Evolutionary conservation across 2,329 filamentous ascomycete genomes (phyloP).

Genomic region (Piedraia hortae): DNA sequence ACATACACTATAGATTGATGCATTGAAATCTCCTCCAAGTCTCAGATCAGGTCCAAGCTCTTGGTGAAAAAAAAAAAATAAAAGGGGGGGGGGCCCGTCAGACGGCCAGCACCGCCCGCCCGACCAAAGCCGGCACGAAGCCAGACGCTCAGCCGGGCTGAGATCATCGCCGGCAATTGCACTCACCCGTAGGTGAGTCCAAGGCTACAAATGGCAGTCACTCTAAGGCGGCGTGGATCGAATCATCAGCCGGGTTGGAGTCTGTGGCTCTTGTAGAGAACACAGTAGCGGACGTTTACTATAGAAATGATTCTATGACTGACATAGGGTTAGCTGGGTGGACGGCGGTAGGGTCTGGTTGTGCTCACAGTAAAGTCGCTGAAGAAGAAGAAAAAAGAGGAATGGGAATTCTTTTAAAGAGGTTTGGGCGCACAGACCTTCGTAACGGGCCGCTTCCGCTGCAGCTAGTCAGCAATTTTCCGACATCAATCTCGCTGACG

Average conservation of each 20-base stretch:
- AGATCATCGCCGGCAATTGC: conserved; percentile 13
- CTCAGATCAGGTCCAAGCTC: conserved; percentile 5
- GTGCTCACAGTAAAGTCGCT: not conserved
- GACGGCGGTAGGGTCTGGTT: not conserved
- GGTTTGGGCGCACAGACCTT: not conserved
- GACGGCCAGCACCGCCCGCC: conserved; percentile 12
- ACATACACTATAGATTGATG: no score
- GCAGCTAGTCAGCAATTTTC: no score
- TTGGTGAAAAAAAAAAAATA: conserved; percentile 9
- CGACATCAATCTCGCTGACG: no score
- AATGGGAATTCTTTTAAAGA: no score
- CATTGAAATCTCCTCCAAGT: conserved; percentile 2
- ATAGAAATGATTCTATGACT: conserved; percentile 2
- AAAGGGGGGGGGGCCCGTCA: conserved; percentile 11
- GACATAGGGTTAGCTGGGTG: not conserved
- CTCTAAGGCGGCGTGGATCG: conserved; percentile 12
- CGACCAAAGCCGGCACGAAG: conserved; percentile 10
- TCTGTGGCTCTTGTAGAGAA: conserved; percentile 5
- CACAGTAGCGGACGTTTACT: conserved; percentile 3
- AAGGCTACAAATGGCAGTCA: conserved; percentile 13
- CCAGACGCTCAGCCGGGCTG: conserved; percentile 10
- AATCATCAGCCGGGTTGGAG: conserved; percentile 13
- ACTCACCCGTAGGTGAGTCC: no score
- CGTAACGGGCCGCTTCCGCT: no score
- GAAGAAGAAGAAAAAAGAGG: conserved; percentile 1